phyloP scores from a whole-genome alignment of 1,139 yeast species.

The Blastobotrys petasosporus region DNA sequence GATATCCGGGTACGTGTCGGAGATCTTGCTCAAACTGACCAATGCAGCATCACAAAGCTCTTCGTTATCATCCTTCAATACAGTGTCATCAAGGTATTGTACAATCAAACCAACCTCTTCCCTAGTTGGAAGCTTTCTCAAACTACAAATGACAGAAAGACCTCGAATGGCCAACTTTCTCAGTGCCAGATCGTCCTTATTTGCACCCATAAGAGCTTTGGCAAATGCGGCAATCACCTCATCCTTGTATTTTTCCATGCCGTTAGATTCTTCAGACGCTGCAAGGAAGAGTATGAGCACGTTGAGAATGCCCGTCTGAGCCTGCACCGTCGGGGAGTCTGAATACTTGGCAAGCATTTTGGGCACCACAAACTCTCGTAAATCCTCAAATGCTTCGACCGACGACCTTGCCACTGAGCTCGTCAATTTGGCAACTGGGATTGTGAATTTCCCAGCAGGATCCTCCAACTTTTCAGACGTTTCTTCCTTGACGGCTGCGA shows the following conservation, averaged over 20 bases:
- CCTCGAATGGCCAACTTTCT: slow-evolving; percentile 63
- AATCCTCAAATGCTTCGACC: slow-evolving; percentile 39
- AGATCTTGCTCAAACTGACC: slow-evolving; percentile 48
- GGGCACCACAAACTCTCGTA: slow-evolving; percentile 39
- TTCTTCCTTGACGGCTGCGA: slow-evolving; percentile 45
- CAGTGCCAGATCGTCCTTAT: slow-evolving; percentile 60
- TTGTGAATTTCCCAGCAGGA: slow-evolving; percentile 44
- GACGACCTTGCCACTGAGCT: slow-evolving; percentile 49
- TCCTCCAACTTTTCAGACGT: slow-evolving; percentile 48
- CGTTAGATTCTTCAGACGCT: slow-evolving; percentile 11
- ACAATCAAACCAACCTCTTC: slow-evolving; percentile 60
- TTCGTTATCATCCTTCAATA: slow-evolving; percentile 43
- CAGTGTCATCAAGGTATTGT: slow-evolving; percentile 60
- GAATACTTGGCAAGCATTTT: slow-evolving; percentile 32
- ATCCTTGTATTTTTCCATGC: slow-evolving; percentile 45
- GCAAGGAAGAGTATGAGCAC: slow-evolving; percentile 46
- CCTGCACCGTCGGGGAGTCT: slow-evolving; percentile 41
- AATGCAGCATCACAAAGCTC: slow-evolving; percentile 38
- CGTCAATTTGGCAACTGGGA: slow-evolving; percentile 34
- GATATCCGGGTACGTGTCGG: slow-evolving; percentile 39
- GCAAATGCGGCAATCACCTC: slow-evolving; percentile 59
- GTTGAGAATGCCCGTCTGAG: slow-evolving; percentile 56
- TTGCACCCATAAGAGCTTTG: slow-evolving; percentile 59
- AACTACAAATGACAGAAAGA: slow-evolving; percentile 47
- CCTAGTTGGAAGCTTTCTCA: slow-evolving; percentile 42